Conservation (phyloP, 345 rosid species). For the rapeseed (Brassica napus) region DNA sequence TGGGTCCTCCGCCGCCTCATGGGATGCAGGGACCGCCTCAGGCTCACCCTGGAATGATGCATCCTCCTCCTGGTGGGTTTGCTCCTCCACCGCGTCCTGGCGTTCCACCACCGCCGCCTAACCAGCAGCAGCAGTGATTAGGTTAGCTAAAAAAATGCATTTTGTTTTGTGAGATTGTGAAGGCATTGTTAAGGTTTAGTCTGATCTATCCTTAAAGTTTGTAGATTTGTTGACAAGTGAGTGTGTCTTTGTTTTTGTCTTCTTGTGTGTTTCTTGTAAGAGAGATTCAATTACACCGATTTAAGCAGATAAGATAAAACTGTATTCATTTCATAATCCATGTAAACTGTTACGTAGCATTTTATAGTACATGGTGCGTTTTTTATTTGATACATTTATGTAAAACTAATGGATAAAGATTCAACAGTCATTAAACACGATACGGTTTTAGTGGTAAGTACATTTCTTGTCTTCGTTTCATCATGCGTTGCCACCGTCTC, state of each 20-base stretch:
- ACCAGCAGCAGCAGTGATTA: conserved; percentile 62
- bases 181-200: conserved; percentile 4
- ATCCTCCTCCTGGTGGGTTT: conserved; percentile 85
- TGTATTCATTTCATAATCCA: not conserved
- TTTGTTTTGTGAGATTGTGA: conserved; percentile 17
- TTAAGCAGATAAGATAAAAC: not conserved
- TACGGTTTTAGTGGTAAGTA: not conserved
- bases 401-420: not conserved
- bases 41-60: conserved; percentile 98
- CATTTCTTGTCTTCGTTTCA: not conserved
- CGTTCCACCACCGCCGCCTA: conserved; percentile 82
- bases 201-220: conserved; percentile 21
- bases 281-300: not conserved
- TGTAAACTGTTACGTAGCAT: not conserved
- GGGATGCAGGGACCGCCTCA: conserved; percentile 73
- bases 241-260: conserved; percentile 17
- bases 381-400: not conserved
- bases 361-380: not conserved
- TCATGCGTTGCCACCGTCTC: not conserved
- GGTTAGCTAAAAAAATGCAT: conserved; percentile 42
- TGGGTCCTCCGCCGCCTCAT: conserved; percentile 60
- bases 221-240: conserved; percentile 28
- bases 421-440: not conserved
- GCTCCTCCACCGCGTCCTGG: conserved; percentile 92
- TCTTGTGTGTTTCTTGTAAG: not conserved